Evolutionary conservation across 2,329 filamentous ascomycete species (phyloP), one percentile per base, ranked within the genome.

Genomic region (Fusarium sarcochroum): DNA sequence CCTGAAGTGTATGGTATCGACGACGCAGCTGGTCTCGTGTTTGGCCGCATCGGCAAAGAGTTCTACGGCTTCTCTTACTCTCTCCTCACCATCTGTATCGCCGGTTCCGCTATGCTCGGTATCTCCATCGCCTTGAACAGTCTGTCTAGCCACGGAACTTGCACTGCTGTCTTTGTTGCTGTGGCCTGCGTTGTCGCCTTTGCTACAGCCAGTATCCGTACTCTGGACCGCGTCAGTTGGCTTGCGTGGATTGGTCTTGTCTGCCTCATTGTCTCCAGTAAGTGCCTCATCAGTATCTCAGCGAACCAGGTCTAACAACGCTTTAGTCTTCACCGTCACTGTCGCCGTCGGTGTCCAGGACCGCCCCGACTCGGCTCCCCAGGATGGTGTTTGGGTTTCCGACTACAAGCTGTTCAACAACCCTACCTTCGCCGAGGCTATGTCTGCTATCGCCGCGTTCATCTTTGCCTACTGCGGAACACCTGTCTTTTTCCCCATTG

Each of bases 1-100:
- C 80, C 80, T 4, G 79, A 83, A 44, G 83, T 87, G 3, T 87
- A 87, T 67, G 80, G 83, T 37, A 85, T 87, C 60, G 85, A 86
- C 54, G 85, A 87, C 65, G 85, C 82, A 2, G 85, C 84, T 20
- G 69, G 68, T 7, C 76, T 86, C 27, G 77, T 87, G 15, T 84
- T 85, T 67, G 85, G 85, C 13, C 79, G 76, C 3, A 54, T 80
- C 5, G 84, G 84, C 1, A 79, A 80, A 9, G 81, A 82, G 56
- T 54, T 83, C 27, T 78, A 86, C 23, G 80, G 76, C 10, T 63
- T 70, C 38, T 70, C 74, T 6, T 78, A 80, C 65, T 72, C 75
- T 68, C 61, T 84, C 54, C 77, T 80, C 80, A 61, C 50, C 38
- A 69, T 69, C 41, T 69, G 68, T 23, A 69, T 69, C n/a, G 66